A percentile compares a stretch with the other conserved stretches of the same genome.
Conservation (phyloP, 306 rosid genomes). For the Echinosophora koreensis region DNA sequence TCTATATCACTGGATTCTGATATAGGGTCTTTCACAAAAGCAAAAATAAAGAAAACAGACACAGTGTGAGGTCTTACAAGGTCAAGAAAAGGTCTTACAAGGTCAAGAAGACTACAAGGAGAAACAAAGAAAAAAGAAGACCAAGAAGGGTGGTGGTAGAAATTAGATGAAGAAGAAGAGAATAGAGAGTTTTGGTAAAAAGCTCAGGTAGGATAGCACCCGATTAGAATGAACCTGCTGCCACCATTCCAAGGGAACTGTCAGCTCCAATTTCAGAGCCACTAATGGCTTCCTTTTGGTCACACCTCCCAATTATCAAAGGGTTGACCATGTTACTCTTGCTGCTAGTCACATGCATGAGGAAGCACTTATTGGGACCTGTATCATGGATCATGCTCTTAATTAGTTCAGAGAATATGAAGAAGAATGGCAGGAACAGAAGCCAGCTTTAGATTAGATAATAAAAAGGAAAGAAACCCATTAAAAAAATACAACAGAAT, state of each 20-base stretch:
- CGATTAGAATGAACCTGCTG: constrained; percentile 40
- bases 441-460: constrained; percentile 52
- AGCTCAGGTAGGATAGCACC: constrained; percentile 99
- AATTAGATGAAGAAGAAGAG: constrained; percentile 27
- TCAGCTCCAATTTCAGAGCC: constrained; percentile 51
- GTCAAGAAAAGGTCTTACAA: constrained; percentile 99
- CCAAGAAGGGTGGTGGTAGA: not conserved
- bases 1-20: constrained; percentile 48
- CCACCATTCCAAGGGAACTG: constrained; percentile 18
- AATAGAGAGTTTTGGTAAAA: constrained; percentile 11
- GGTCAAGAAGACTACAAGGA: constrained; percentile 81
- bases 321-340: constrained; percentile 48
- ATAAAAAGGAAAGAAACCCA: not conserved
- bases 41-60: constrained; percentile 38
- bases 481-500: constrained; percentile 1
- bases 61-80: constrained; percentile 80
- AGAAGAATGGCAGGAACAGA: constrained; percentile 51
- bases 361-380: constrained; percentile 48
- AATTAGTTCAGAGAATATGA: constrained; percentile 54
- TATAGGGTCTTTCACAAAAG: constrained; percentile 30
- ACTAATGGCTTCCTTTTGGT: constrained; percentile 48
- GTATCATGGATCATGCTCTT: constrained; percentile 50
- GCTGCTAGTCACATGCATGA: constrained; percentile 52
- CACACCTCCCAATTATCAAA: constrained; percentile 48
- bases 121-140: not conserved